A percentile compares a stretch with the other conserved stretches of the same genome.
Evolutionary conservation across 805 yeast genomes (phyloP).

Genomic region (Millerozyma acaciae): DNA sequence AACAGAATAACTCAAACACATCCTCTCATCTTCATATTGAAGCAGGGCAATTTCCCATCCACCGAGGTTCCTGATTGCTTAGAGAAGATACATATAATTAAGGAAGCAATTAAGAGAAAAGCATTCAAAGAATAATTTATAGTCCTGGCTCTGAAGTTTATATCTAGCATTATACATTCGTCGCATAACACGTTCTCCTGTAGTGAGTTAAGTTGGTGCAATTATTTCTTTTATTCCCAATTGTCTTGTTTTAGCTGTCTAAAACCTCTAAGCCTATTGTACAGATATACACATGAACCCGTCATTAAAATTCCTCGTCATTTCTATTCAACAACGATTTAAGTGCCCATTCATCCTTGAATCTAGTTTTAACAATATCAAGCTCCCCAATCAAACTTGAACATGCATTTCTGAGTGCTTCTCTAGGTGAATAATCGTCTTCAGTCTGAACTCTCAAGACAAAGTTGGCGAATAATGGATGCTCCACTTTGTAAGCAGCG

Average conservation of each 20-base stretch:
- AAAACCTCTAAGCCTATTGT: too few species aligned
- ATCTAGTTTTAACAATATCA: conserved; percentile 68
- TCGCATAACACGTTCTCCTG: conserved; percentile 3
- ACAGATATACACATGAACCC: neutral
- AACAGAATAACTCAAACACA: conserved; percentile 66
- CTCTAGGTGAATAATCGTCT: conserved; percentile 89
- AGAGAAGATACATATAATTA: conserved; percentile 45
- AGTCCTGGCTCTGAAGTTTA: neutral
- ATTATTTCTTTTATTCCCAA: neutral
- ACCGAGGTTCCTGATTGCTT: conserved; percentile 40
- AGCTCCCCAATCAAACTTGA: conserved; percentile 76
- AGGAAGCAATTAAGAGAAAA: conserved; percentile 56
- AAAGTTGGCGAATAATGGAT: conserved; percentile 94
- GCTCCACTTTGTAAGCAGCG: conserved; percentile 97
- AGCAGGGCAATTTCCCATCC: conserved; percentile 40
- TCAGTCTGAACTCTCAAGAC: conserved; percentile 93
- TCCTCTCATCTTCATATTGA: conserved; percentile 44
- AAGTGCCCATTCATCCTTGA: conserved; percentile 89
- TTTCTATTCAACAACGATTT: conserved; percentile 61
- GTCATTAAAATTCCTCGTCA: conserved; percentile 20
- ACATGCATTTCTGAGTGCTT: conserved; percentile 89
- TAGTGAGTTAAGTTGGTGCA: conserved; percentile 1
- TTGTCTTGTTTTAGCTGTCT: too few species aligned
- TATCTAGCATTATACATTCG: conserved; percentile 3
- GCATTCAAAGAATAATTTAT: conserved; percentile 19